Evolutionary conservation across 371 early-diverging fungal genomes (phyloP), one percentile per base, ranked within the genome.

Genomic region (Haplosporangium sp.): DNA sequence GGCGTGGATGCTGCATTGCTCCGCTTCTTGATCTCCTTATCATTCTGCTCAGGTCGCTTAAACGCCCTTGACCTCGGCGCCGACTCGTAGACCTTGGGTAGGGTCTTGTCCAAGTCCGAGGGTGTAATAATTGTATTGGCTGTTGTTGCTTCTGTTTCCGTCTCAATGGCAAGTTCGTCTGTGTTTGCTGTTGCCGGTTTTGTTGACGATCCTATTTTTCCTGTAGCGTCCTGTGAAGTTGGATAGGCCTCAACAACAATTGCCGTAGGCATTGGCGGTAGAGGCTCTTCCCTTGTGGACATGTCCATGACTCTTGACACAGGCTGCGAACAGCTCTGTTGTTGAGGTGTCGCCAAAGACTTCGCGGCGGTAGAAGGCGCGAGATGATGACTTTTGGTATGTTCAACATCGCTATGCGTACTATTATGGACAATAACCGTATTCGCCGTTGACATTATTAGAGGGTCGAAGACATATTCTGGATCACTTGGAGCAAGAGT

Each of bases 11-110:
- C 46, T 54, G 36, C 18, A 8, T 13, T 45, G n/a, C 14, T 42
- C 16, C 14, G 21, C 10, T 55, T 7, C 36, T 54, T 40, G 21
- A 14, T 47, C 11, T 20, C 54, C 11, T 20, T 45, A n/a, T 36
- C 38, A 29, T 42, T 41, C 23, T 29, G 23, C 6, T 60, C 60
- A 16, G 63, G 76, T 29, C 62, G 67, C 45, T 71, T 68, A 61
- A 77, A 63, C 18, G 67, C 60, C 29, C 64, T 59, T 37, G 79
- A 77, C 38, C 65, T 64, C 11, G 79, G 62, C 3, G 48, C 9
- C 12, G 52, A 29, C 14, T 73, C 69, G 8, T 80, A 73, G 16
- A 80, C 73, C 62, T 80, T 80, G 47, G 80, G 80, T 20, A 80
- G 56, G 0, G 80, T 73, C 64, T 80, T 80, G 67, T 80, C 73